These are phyloP conservation scores for Talaromyces adpressus DNA, from an alignment of 495 filamentous ascomycete genomes.

Conservation along the genomic window DNA sequence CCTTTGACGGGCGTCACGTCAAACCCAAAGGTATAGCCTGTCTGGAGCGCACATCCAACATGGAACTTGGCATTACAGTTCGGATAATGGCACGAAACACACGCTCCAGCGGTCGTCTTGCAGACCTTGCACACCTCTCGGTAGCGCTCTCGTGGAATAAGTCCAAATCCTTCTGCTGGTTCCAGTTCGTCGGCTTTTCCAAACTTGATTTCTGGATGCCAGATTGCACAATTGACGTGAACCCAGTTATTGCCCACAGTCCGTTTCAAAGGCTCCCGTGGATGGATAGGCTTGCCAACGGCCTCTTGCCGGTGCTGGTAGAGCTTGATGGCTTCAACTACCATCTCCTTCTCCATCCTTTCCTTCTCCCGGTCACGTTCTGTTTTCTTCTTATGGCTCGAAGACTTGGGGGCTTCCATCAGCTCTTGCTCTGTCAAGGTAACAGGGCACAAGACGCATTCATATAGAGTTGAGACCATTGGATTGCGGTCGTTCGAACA, in stretches of 20 bases:
- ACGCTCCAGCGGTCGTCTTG: conserved; percentile 65
- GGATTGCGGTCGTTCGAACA: conserved; percentile 89
- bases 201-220: conserved; percentile 88
- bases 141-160: conserved; percentile 61
- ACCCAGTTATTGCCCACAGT: conserved; percentile 97
- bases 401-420: conserved; percentile 68
- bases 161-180: conserved; percentile 79
- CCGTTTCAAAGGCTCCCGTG: conserved; percentile 86
- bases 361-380: conserved; percentile 90
- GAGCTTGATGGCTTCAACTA: conserved; percentile 62
- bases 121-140: conserved; percentile 80
- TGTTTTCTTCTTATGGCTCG: conserved; percentile 85
- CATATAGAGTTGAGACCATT: conserved; percentile 78
- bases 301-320: conserved; percentile 80
- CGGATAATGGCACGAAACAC: conserved; percentile 61
- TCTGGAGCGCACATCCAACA: conserved; percentile 80
- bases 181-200: conserved; percentile 72
- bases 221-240: conserved; percentile 89
- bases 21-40: conserved; percentile 77
- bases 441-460: conserved; percentile 86
- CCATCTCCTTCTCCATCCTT: conserved; percentile 71
- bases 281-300: conserved; percentile 68
- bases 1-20: conserved; percentile 87
- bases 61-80: conserved; percentile 79
- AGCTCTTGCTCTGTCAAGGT: conserved; percentile 67